Percentiles rank a stretch among this genome's conserved stretches.
Evolutionary conservation across 352 stramenopile genomes (phyloP).

Genomic region (Pythium coloratum): DNA sequence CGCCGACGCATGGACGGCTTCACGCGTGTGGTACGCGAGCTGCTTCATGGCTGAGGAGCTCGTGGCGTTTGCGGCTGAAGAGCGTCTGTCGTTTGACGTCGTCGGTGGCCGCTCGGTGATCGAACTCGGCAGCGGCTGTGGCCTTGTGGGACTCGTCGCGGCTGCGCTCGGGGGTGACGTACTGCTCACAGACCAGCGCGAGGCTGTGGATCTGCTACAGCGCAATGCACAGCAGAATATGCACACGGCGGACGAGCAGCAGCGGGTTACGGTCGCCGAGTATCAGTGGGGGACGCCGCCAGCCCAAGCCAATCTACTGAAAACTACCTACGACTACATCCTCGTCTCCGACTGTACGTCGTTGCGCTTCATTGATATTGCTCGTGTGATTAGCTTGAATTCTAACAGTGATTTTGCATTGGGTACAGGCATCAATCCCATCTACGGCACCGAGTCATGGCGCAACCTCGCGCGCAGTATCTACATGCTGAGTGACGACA

Average conservation of each 20-base stretch:
- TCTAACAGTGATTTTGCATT: neutral
- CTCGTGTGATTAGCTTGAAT: neutral
- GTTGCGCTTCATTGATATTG: neutral
- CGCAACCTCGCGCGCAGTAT: slow-evolving; percentile 74
- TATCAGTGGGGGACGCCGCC: slow-evolving; percentile 58
- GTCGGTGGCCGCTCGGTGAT: slow-evolving; percentile 42
- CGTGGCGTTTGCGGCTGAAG: slow-evolving; percentile 23
- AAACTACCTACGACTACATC: slow-evolving; percentile 52
- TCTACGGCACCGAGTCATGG: slow-evolving; percentile 83
- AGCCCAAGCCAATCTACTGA: slow-evolving; percentile 26
- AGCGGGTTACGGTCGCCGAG: slow-evolving; percentile 46
- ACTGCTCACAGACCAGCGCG: slow-evolving; percentile 68
- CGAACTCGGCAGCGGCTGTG: slow-evolving; percentile 79
- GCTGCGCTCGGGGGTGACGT: slow-evolving; percentile 63
- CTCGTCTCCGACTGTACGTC: slow-evolving; percentile 79
- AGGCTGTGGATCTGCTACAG: slow-evolving; percentile 65
- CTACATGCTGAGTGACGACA: slow-evolving; percentile 41
- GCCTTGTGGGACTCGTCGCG: slow-evolving; percentile 68
- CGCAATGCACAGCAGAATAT: slow-evolving; percentile 62
- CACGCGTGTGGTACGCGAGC: slow-evolving; percentile 71
- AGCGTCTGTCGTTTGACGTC: slow-evolving; percentile 24
- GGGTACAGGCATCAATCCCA: slow-evolving; percentile 70
- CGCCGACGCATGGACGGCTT: slow-evolving; percentile 79
- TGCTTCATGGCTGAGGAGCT: slow-evolving; percentile 67
- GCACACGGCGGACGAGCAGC: slow-evolving; percentile 33